These are phyloP conservation scores for Ceratobasidium sp. DNA, from an alignment of 1,284 basidiomycete species.

Conservation along the genomic window DNA sequence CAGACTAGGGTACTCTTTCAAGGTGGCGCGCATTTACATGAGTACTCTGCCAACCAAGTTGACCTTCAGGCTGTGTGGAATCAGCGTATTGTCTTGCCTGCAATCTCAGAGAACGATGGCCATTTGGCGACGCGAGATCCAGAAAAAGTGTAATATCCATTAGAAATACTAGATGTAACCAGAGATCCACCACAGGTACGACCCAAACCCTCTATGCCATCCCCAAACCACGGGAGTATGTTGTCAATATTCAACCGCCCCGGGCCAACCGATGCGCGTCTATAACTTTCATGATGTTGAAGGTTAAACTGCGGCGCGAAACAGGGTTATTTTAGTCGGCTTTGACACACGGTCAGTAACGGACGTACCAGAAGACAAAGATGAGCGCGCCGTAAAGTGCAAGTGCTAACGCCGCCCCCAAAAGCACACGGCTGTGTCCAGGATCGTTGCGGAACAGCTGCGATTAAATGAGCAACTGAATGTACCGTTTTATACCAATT, in stretches of 20 bases:
- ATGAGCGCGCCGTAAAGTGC: conserved; percentile 81
- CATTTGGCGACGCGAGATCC: too few species aligned
- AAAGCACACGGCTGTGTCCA: conserved; percentile 66
- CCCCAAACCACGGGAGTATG: too few species aligned
- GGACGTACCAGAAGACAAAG: conserved; percentile 85
- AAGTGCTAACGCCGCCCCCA: conserved; percentile 72
- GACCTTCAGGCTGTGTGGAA: too few species aligned
- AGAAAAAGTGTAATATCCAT: too few species aligned
- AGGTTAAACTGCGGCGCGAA: not conserved
- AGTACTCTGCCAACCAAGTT: too few species aligned
- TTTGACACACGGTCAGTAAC: not conserved
- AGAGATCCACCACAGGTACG: too few species aligned
- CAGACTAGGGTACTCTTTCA: too few species aligned
- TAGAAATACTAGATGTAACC: too few species aligned
- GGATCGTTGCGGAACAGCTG: conserved; percentile 79
- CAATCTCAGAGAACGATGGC: too few species aligned
- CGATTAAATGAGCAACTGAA: not conserved
- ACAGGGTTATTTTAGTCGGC: not conserved
- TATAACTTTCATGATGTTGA: conserved; percentile 32
- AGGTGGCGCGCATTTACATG: too few species aligned
- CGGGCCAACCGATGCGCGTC: conserved; percentile 12
- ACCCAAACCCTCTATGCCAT: too few species aligned
- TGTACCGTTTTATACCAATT: not conserved
- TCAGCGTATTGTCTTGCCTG: too few species aligned
- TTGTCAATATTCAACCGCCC: not conserved